Percentiles rank a stretch among this genome's conserved stretches.
Evolutionary conservation across 768 basidiomycete genomes (phyloP).

Genomic region (Suillus subalutaceus): DNA sequence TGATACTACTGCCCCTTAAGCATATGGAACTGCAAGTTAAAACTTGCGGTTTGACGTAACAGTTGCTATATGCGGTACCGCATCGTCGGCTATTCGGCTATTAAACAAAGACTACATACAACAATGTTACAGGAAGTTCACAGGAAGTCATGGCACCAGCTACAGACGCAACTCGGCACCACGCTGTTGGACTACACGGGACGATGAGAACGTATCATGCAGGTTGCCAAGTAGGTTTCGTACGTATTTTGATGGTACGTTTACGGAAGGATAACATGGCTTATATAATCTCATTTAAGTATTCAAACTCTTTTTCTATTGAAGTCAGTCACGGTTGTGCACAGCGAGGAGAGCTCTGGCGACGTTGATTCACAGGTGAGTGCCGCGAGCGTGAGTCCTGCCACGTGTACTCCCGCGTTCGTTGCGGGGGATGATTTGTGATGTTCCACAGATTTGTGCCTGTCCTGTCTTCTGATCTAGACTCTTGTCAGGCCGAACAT

Average conservation of each 20-base stretch:
- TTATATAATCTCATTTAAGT: conserved; percentile 4
- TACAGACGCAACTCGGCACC: not conserved
- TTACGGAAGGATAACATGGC: not conserved
- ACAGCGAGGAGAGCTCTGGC: conserved; percentile 4
- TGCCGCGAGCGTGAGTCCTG: not conserved
- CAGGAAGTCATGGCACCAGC: not conserved
- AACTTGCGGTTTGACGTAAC: not conserved
- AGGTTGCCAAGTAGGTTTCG: not conserved
- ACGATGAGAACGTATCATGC: not conserved
- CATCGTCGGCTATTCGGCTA: not conserved
- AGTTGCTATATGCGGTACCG: not conserved
- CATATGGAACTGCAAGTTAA: conserved; percentile 1
- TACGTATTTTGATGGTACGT: not conserved
- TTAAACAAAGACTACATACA: not conserved
- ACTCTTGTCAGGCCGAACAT: not conserved
- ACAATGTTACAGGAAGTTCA: too few relatives aligned
- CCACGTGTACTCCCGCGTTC: not conserved
- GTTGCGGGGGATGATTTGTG: not conserved
- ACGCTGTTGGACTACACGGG: not conserved
- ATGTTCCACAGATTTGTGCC: conserved; percentile 3
- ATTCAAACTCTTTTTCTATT: not conserved
- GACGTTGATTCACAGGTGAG: not conserved
- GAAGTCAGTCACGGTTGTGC: not conserved
- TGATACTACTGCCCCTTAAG: not conserved
- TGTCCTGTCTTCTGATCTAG: conserved; percentile 4